A percentile compares a stretch with the other conserved stretches of the same genome.
phyloP scores from a whole-genome alignment of 1,139 yeast species.

The Kodamaea sp. region DNA sequence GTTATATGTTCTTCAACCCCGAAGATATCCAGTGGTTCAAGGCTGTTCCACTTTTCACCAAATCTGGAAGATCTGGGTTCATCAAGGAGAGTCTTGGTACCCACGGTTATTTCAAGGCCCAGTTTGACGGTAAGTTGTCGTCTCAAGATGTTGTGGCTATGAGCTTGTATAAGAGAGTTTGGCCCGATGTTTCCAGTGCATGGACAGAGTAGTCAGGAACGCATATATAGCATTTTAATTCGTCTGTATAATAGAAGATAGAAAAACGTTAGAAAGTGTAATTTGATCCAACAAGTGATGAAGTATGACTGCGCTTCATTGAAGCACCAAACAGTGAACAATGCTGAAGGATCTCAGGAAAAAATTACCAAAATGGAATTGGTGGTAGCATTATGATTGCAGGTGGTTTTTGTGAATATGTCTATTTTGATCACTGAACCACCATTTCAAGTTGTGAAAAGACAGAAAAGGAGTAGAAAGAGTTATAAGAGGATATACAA shows the following conservation, averaged over 20 bases:
- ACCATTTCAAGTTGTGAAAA: too few relatives aligned
- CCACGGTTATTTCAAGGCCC: conserved; percentile 96
- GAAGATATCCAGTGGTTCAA: conserved; percentile 90
- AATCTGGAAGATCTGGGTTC: conserved; percentile 88
- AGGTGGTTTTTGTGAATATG: too few relatives aligned
- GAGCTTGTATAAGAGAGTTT: conserved; percentile 90
- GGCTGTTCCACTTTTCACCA: conserved; percentile 89
- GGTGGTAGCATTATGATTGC: too few relatives aligned
- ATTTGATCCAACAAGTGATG: too few relatives aligned
- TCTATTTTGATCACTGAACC: too few relatives aligned
- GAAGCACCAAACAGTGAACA: too few relatives aligned
- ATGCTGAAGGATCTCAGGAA: too few relatives aligned
- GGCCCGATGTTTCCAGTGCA: conserved; percentile 63
- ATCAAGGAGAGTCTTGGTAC: conserved; percentile 96
- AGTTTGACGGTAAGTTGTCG: conserved; percentile 85
- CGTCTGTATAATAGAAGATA: conserved; percentile 1
- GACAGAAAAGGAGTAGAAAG: too few relatives aligned
- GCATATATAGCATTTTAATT: conserved; percentile 3
- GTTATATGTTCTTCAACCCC: conserved; percentile 96
- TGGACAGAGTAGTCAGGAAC: conserved; percentile 22
- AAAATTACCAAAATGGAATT: too few relatives aligned
- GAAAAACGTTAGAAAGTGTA: background rate
- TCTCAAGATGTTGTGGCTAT: conserved; percentile 94
- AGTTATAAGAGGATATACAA: too few relatives aligned
- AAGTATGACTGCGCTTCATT: too few relatives aligned